Evolutionary conservation across 192 early-diverging fungal genomes (phyloP).

Genomic region (Fimicolochytrium jonesii): DNA sequence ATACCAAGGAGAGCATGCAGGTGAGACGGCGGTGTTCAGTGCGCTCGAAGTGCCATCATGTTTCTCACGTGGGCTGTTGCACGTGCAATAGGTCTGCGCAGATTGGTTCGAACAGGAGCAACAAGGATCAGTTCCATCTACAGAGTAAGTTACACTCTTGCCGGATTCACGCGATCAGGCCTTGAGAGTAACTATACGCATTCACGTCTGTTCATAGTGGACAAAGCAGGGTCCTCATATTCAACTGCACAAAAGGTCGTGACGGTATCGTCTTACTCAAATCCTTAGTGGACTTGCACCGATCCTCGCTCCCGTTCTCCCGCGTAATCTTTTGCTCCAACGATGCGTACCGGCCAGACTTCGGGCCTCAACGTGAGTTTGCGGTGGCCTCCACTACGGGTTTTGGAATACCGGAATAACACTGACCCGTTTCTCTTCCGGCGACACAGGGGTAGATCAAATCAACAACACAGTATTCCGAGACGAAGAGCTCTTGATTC

Average conservation of each 20-base stretch:
- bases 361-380: not conserved
- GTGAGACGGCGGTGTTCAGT: constrained; percentile 22
- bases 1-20: constrained; percentile 83
- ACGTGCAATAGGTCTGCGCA: constrained; percentile 33
- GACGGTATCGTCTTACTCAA: constrained; percentile 60
- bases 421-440: constrained; percentile 24
- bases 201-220: too few relatives aligned
- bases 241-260: constrained; percentile 82
- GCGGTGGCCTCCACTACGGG: not conserved
- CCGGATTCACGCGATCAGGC: too few relatives aligned
- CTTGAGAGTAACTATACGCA: too few relatives aligned
- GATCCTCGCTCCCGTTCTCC: constrained; percentile 44
- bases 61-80: not conserved
- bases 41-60: not conserved
- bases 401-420: too few relatives aligned
- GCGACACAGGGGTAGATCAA: constrained; percentile 59
- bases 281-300: constrained; percentile 48
- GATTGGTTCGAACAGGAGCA: constrained; percentile 44
- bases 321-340: constrained; percentile 81
- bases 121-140: not conserved
- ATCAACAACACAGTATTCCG: constrained; percentile 63
- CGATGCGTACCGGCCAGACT: constrained; percentile 25
- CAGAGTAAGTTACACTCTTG: not conserved
- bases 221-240: constrained; percentile 78
- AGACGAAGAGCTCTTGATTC: constrained; percentile 57